Percentiles rank a stretch among this genome's conserved stretches.
These are phyloP conservation scores for Cucurbita moschata DNA, from an alignment of 306 rosid species.

Conservation along the genomic window DNA sequence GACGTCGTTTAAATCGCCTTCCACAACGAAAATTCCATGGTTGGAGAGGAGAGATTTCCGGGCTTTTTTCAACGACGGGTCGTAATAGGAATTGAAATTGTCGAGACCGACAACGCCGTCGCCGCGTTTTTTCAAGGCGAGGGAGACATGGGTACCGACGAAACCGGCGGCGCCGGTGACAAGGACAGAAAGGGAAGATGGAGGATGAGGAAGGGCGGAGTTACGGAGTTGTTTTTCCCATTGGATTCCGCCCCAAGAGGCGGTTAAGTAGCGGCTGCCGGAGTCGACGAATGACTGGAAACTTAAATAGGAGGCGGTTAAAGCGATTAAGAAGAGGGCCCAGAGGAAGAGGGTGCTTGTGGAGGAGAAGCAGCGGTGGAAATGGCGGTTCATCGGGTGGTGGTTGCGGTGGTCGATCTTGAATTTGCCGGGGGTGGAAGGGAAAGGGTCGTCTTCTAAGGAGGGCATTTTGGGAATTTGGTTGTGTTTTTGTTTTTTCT, in stretches of 20 bases:
- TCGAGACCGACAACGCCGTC: conserved; percentile 65
- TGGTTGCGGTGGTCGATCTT: conserved; percentile 23
- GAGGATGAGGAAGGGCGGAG: conserved; percentile 40
- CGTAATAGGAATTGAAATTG: conserved; percentile 52
- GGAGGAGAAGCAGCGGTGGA: conserved; percentile 49
- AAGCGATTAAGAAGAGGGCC: conserved; percentile 49
- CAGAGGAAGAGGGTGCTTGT: conserved; percentile 59
- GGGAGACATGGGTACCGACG: conserved; percentile 50
- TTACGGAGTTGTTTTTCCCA: conserved; percentile 56
- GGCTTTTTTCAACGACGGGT: conserved; percentile 39
- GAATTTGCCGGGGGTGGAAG: conserved; percentile 58
- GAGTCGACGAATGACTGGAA: conserved; percentile 45
- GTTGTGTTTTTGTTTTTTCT: no score
- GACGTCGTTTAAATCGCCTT: conserved; percentile 46
- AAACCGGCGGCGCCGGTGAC: conserved; percentile 60
- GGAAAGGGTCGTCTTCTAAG: conserved; percentile 38
- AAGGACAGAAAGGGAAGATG: conserved; percentile 27
- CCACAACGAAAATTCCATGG: conserved; percentile 38
- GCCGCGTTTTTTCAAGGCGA: conserved; percentile 42
- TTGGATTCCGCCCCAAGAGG: conserved; percentile 64
- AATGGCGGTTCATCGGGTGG: conserved; percentile 27
- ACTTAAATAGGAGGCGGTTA: conserved; percentile 49
- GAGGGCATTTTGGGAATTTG: conserved; percentile 22
- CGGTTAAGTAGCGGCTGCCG: conserved; percentile 40
- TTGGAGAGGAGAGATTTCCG: conserved; percentile 25